These are phyloP conservation scores for Fagopyrum tataricum DNA, from an alignment of 148 eudicot genomes.

Conservation along the genomic window DNA sequence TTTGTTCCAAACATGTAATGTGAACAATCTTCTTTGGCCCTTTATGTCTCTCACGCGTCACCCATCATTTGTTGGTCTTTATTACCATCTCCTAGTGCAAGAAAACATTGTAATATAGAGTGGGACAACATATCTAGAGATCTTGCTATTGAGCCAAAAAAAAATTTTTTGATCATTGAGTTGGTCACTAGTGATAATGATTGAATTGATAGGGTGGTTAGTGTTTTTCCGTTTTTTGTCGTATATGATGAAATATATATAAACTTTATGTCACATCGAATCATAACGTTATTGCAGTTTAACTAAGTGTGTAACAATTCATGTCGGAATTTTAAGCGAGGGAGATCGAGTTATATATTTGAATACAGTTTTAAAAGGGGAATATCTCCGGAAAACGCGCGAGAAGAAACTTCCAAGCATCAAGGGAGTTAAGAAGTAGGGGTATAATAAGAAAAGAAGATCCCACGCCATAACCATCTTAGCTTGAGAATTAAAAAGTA, in stretches of 20 bases:
- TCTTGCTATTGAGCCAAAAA: not conserved
- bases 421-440: too few relatives aligned
- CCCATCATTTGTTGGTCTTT: not conserved
- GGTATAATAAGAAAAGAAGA: not conserved
- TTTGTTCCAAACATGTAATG: constrained; percentile 6
- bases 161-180: not conserved
- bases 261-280: too few relatives aligned
- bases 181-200: not conserved
- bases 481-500: constrained; percentile 1
- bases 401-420: too few relatives aligned
- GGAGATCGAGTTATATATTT: too few relatives aligned
- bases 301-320: too few relatives aligned
- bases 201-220: not conserved
- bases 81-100: not conserved
- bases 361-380: not conserved
- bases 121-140: not conserved
- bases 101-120: not conserved
- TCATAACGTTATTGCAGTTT: too few relatives aligned
- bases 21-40: constrained; percentile 4
- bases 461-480: not conserved
- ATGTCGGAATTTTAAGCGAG: too few relatives aligned
- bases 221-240: not conserved
- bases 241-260: not conserved
- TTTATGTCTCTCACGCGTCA: not conserved
- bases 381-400: too few relatives aligned